These are phyloP conservation scores for Phaffomyces thermotolerans DNA, from an alignment of 805 yeast species.

Conservation along the genomic window DNA sequence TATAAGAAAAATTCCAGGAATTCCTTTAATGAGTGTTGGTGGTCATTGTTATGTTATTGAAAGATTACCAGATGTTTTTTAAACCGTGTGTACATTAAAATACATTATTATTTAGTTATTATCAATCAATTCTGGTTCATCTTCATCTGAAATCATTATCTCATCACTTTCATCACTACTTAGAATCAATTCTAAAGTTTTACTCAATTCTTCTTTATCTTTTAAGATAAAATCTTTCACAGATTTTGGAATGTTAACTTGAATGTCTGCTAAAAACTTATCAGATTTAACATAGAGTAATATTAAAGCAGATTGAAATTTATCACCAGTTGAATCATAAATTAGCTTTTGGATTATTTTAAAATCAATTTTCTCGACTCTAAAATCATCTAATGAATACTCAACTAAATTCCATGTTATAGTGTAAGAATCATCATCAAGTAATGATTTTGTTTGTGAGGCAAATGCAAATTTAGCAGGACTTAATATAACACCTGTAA, in stretches of 20 bases:
- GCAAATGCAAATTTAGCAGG: slow-evolving; percentile 27
- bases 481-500: slow-evolving; percentile 31
- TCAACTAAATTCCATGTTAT: slow-evolving; percentile 26
- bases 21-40: slow-evolving; percentile 95
- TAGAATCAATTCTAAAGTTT: slow-evolving; percentile 15
- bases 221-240: slow-evolving; percentile 25
- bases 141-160: neutral
- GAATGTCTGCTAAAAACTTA: slow-evolving; percentile 11
- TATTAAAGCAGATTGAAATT: slow-evolving; percentile 26
- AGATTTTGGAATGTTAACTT: slow-evolving; percentile 16
- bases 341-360: slow-evolving; percentile 19
- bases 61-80: slow-evolving; percentile 90
- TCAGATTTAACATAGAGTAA: slow-evolving; percentile 28
- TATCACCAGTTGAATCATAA: slow-evolving; percentile 15
- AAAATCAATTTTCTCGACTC: slow-evolving; percentile 17
- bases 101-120: neutral
- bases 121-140: neutral
- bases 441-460: slow-evolving; percentile 9
- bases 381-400: slow-evolving; percentile 24
- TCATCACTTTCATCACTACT: slow-evolving; percentile 14
- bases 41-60: slow-evolving; percentile 88
- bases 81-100: neutral
- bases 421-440: slow-evolving; percentile 7
- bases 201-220: slow-evolving; percentile 22
- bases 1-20: slow-evolving; percentile 93